A percentile compares a stretch with the other conserved stretches of the same genome.
phyloP scores from a whole-genome alignment of 202 grass and related monocot genomes.

The Musa balbisiana region DNA sequence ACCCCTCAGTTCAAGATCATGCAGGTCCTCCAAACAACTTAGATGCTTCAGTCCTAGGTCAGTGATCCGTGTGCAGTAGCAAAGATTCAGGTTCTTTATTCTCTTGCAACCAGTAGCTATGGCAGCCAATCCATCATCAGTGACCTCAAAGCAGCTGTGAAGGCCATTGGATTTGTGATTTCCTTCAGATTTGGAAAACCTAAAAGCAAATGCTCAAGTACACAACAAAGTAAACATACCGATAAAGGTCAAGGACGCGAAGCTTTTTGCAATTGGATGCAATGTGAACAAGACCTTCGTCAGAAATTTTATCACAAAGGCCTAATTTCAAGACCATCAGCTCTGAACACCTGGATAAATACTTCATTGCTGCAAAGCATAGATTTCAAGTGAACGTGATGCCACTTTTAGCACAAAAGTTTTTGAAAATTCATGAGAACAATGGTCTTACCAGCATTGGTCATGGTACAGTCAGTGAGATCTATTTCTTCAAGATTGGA shows the following conservation, averaged over 20 bases:
- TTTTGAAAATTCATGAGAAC: neutral
- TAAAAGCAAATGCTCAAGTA: neutral
- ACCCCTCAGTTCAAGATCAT: slow-evolving; percentile 76
- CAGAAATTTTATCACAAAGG: slow-evolving; percentile 60
- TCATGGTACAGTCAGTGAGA: slow-evolving; percentile 85
- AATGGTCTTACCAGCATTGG: slow-evolving; percentile 45
- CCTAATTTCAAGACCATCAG: slow-evolving; percentile 72
- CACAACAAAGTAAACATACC: slow-evolving; percentile 36
- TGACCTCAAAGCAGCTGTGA: slow-evolving; percentile 51
- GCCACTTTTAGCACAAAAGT: neutral
- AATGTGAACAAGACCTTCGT: slow-evolving; percentile 69
- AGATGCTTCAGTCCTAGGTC: slow-evolving; percentile 68
- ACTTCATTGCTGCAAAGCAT: slow-evolving; percentile 62
- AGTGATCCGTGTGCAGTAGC: slow-evolving; percentile 85
- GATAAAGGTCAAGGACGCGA: slow-evolving; percentile 80
- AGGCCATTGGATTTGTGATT: neutral
- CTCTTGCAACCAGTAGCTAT: slow-evolving; percentile 69
- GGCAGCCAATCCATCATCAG: slow-evolving; percentile 70
- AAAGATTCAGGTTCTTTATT: slow-evolving; percentile 72
- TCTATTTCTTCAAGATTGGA: slow-evolving; percentile 74
- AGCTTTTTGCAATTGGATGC: slow-evolving; percentile 61
- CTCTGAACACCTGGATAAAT: slow-evolving; percentile 71
- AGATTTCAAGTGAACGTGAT: slow-evolving; percentile 17
- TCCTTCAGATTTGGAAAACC: neutral
- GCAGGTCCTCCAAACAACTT: slow-evolving; percentile 56